Evolutionary conservation across 108 stramenopile genomes (phyloP).

Genomic region (Pseudonitzschia multiseries): DNA sequence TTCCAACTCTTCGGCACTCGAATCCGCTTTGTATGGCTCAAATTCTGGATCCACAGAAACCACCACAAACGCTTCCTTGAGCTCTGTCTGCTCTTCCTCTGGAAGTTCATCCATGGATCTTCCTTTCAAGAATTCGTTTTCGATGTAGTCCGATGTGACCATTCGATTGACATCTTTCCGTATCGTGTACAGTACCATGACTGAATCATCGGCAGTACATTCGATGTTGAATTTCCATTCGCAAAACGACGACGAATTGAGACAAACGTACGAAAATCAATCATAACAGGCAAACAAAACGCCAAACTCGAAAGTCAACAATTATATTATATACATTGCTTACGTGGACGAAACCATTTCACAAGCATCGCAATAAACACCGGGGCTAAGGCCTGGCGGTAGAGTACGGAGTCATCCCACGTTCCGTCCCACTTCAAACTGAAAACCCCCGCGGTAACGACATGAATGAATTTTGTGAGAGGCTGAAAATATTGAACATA

Average conservation of each 20-base stretch:
- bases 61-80: conserved; percentile 39
- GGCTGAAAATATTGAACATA: not conserved
- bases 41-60: conserved; percentile 50
- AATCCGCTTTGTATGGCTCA: conserved; percentile 14
- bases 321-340: not conserved
- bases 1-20: conserved; percentile 32
- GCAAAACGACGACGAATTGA: not conserved
- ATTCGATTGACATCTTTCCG: conserved; percentile 48
- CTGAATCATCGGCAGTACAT: not conserved
- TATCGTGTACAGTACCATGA: conserved; percentile 28
- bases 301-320: too few relatives aligned
- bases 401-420: conserved; percentile 15
- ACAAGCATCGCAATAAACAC: conserved; percentile 36
- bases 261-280: not conserved
- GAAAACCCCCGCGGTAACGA: too few relatives aligned
- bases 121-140: conserved; percentile 56
- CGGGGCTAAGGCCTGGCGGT: conserved; percentile 33
- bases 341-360: conserved; percentile 33
- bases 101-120: conserved; percentile 50
- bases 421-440: conserved; percentile 24
- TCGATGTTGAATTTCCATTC: not conserved
- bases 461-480: not conserved
- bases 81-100: conserved; percentile 58
- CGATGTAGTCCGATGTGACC: conserved; percentile 62
- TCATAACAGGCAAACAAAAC: too few relatives aligned